Percentiles rank a stretch among this genome's conserved stretches.
phyloP scores from a whole-genome alignment of 1,139 yeast species.

The Yamadazyma spencermartinsiae region DNA sequence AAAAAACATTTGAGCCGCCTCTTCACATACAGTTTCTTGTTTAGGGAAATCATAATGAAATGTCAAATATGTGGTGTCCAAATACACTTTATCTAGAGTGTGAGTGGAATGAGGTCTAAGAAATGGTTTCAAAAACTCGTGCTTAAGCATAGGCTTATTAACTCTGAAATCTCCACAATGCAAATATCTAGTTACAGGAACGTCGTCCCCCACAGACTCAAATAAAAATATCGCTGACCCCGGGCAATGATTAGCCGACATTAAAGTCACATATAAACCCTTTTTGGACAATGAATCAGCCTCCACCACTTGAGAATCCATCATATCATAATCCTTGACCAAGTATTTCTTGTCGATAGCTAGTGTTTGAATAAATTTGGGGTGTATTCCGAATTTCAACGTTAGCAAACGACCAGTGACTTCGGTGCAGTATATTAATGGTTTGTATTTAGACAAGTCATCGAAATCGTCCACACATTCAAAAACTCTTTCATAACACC shows the following conservation, averaged over 20 bases:
- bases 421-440: constrained; percentile 64
- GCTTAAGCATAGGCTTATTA: constrained; percentile 42
- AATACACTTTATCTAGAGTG: constrained; percentile 55
- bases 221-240: constrained; percentile 85
- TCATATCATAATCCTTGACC: constrained; percentile 15
- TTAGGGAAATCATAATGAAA: constrained; percentile 76
- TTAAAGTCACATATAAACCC: constrained; percentile 56
- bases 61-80: constrained; percentile 86
- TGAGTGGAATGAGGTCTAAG: constrained; percentile 20
- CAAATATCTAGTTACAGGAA: constrained; percentile 38
- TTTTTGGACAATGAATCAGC: constrained; percentile 26
- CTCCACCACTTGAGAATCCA: constrained; percentile 17
- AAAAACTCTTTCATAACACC: constrained; percentile 56
- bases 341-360: constrained; percentile 43
- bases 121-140: constrained; percentile 31
- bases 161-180: constrained; percentile 96
- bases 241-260: constrained; percentile 95
- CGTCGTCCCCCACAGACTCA: constrained; percentile 44
- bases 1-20: constrained; percentile 57
- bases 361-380: constrained; percentile 49
- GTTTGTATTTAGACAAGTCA: constrained; percentile 42
- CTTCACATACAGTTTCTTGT: constrained; percentile 65
- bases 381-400: constrained; percentile 55
- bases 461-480: constrained; percentile 28
- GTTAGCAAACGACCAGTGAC: constrained; percentile 63